Base-by-base conservation (phyloP, 2,329 filamentous ascomycete species). In the Blumeria graminis region DNA sequence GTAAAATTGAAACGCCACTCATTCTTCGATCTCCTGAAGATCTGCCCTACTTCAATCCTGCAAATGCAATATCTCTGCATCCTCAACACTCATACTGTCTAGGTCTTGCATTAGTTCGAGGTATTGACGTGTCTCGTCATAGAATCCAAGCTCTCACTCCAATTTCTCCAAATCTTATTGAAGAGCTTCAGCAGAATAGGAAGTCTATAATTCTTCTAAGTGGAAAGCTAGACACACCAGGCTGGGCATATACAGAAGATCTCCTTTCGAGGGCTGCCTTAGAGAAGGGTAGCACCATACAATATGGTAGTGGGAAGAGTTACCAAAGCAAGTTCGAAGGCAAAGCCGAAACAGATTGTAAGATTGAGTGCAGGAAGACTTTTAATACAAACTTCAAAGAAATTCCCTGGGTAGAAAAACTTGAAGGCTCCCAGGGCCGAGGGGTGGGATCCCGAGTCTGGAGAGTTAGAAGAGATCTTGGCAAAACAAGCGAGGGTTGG, bases 241-340 rank as follows among this genome's bases (percentile, higher is more conserved):
- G 73, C 3, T 86, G 82, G 81, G 79, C 80, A 1, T 84, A 83
- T 59, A 76, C 77, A 0, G 82, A 86, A 63, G 76, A 81, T 38
- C 61, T 80, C 14, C 74, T 78, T 60, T 62, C 66, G 35, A 61
- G 57, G 36, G 56, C 56, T 10, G 46, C 39, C 14, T 10, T 55
- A 3, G 58, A 57, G 22, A 62, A 65, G 34, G 55, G 59, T 13
- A 56, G 59, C n/a, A 56, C 66, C 65, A 60, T 65, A 41, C 38
- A 39, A 38, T 18, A 48, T 3, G 48, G 36, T 5, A 35, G 38
- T 13, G n/a, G 11, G 6, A 48, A 41, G 18, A 32, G 36, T 1
- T 28, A 38, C 33, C 56, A 55, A 13, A 46, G 55, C 7, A n/a
- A 10, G 3, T 55, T 38, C 13, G 56, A 56, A n/a, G 34, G 35